These are phyloP conservation scores for Pittosporum tobira DNA, from an alignment of 129 eudicot genomes.

Conservation along the genomic window DNA sequence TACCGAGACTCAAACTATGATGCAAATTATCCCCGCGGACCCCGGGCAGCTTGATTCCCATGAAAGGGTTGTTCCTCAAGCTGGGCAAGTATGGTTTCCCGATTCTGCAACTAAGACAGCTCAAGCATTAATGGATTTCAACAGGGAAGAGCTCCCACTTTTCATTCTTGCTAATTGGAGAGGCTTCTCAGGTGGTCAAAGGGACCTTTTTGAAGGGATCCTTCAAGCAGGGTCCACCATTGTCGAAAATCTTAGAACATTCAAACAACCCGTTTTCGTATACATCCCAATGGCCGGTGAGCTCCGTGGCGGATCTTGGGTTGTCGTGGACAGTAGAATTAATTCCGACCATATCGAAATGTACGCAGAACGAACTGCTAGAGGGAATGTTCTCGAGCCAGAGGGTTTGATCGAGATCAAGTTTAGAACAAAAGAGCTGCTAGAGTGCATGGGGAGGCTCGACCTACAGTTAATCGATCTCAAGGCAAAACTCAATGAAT, in stretches of 20 bases:
- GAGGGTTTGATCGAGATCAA: slow-evolving; percentile 95
- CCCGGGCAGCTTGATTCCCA: slow-evolving; percentile 99
- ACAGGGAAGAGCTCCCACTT: slow-evolving; percentile 88
- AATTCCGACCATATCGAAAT: slow-evolving; percentile 86
- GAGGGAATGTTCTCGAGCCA: slow-evolving; percentile 93
- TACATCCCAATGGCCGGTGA: slow-evolving; percentile 92
- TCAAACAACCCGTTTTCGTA: slow-evolving; percentile 81
- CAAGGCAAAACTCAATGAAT: slow-evolving; percentile 43
- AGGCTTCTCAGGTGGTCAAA: slow-evolving; percentile 95
- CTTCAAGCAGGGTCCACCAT: slow-evolving; percentile 96
- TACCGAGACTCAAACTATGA: slow-evolving; percentile 93
- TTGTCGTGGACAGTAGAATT: slow-evolving; percentile 85
- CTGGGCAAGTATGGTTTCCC: slow-evolving; percentile 99
- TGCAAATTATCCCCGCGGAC: slow-evolving; percentile 96
- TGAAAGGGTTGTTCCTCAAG: slow-evolving; percentile 96
- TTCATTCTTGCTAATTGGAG: slow-evolving; percentile 98
- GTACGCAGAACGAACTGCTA: slow-evolving; percentile 90
- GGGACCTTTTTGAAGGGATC: slow-evolving; percentile 97
- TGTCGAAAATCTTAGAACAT: slow-evolving; percentile 89
- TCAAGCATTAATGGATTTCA: slow-evolving; percentile 93
- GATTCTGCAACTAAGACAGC: slow-evolving; percentile 94
- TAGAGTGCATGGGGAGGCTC: slow-evolving; percentile 79
- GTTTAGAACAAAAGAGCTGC: slow-evolving; percentile 59
- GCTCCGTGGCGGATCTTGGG: slow-evolving; percentile 99
- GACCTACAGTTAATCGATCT: slow-evolving; percentile 56